Evolutionary conservation across 75 land plant genomes (phyloP).

Genomic region (Picea sitchensis): DNA sequence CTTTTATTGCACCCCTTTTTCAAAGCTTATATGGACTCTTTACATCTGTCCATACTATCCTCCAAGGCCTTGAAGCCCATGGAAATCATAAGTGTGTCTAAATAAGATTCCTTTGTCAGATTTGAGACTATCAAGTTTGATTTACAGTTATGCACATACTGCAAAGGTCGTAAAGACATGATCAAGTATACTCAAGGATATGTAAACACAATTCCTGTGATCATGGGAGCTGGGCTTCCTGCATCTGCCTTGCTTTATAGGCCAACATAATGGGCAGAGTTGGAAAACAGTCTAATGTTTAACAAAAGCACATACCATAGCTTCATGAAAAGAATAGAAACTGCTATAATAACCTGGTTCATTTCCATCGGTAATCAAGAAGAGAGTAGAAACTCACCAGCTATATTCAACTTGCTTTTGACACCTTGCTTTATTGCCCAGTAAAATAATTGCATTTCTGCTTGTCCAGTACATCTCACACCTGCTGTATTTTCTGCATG

Average conservation of each 20-base stretch:
- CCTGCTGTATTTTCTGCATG: conserved; percentile 10
- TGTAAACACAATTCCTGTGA: background rate
- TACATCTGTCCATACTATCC: too few relatives aligned
- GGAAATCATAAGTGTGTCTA: too few relatives aligned
- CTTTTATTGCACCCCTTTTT: too few relatives aligned
- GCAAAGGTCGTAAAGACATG: background rate
- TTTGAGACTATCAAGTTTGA: too few relatives aligned
- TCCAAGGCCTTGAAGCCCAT: too few relatives aligned
- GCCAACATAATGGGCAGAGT: background rate
- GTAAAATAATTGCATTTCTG: conserved; percentile 37
- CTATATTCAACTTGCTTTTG: conserved; percentile 42
- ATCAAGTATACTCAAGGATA: background rate
- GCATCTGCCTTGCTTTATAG: background rate
- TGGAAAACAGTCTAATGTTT: background rate
- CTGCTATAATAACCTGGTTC: background rate
- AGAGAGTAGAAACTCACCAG: conserved; percentile 35
- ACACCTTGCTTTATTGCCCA: conserved; percentile 67
- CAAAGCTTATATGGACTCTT: too few relatives aligned
- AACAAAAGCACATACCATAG: background rate
- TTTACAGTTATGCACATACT: too few relatives aligned
- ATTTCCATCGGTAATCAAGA: background rate
- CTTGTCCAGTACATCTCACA: conserved; percentile 14
- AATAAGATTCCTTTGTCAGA: too few relatives aligned
- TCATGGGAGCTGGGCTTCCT: background rate
- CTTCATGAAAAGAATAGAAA: background rate